phyloP scores from a whole-genome alignment of 202 grass and related monocot species.

The Panicum virgatum region DNA sequence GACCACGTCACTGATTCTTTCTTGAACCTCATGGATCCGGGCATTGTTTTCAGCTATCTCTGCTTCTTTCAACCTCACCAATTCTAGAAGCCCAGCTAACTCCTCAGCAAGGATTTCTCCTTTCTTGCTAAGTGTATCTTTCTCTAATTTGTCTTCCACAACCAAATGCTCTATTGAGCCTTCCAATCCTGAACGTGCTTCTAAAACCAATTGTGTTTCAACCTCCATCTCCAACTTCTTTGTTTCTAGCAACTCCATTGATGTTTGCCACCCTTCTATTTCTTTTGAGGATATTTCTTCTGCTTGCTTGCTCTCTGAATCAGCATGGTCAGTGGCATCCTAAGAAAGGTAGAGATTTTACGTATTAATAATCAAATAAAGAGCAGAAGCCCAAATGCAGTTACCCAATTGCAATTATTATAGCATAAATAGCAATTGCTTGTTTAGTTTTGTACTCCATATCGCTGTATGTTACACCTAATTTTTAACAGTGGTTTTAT shows the following conservation, averaged over 20 bases:
- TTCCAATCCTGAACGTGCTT: conserved; percentile 67
- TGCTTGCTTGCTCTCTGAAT: conserved; percentile 57
- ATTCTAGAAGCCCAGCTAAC: conserved; percentile 66
- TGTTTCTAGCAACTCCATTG: conserved; percentile 77
- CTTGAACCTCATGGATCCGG: conserved; percentile 71
- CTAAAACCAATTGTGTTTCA: conserved; percentile 74
- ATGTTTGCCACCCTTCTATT: conserved; percentile 83
- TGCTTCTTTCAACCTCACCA: conserved; percentile 83
- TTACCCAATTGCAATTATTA: background rate
- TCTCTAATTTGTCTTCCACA: conserved; percentile 69
- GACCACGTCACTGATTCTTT: conserved; percentile 57
- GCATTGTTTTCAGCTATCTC: conserved; percentile 91
- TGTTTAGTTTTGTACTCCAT: background rate
- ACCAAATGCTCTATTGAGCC: conserved; percentile 75
- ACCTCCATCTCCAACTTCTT: conserved; percentile 80
- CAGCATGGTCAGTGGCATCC: conserved; percentile 75
- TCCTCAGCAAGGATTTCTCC: conserved; percentile 69
- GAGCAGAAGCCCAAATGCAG: conserved; percentile 5
- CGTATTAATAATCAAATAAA: conserved; percentile 16
- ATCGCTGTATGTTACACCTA: background rate
- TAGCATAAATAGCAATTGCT: conserved; percentile 2
- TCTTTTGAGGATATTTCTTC: conserved; percentile 64
- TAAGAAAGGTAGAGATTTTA: conserved; percentile 49
- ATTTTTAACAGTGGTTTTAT: background rate
- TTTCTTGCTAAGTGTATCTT: conserved; percentile 62